phyloP scores from a whole-genome alignment of 257 asterid genomes.

The Solanum rostratum region DNA sequence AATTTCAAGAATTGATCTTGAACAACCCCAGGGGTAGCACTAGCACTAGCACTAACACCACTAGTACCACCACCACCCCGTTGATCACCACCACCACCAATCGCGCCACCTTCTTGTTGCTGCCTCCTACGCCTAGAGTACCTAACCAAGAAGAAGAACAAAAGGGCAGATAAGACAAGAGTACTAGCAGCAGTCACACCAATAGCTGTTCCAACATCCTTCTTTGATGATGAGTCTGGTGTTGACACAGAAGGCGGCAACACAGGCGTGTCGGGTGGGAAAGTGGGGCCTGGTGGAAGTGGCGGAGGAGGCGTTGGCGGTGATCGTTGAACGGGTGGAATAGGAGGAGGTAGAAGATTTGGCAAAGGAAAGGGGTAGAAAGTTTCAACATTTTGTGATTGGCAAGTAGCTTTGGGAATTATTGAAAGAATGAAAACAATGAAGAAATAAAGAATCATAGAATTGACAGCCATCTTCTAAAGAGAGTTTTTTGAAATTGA shows the following conservation, averaged over 20 bases:
- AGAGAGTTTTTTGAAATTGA: constrained; percentile 9
- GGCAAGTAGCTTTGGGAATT: constrained; percentile 23
- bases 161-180: not conserved
- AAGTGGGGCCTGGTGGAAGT: constrained; percentile 8
- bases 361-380: constrained; percentile 40
- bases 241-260: constrained; percentile 3
- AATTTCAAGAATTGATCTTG: constrained; percentile 29
- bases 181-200: constrained; percentile 7
- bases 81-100: not conserved
- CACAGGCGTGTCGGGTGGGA: not conserved
- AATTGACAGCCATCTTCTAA: constrained; percentile 30
- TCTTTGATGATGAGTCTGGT: constrained; percentile 21
- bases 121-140: not conserved
- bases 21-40: constrained; percentile 6
- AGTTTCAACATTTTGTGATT: constrained; percentile 51
- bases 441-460: constrained; percentile 9
- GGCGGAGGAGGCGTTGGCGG: constrained; percentile 7
- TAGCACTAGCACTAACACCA: not conserved
- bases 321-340: not conserved
- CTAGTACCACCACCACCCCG: not conserved
- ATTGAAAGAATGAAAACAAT: constrained; percentile 17
- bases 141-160: constrained; percentile 2
- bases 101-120: not conserved
- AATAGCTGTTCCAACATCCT: constrained; percentile 38
- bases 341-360: not conserved